phyloP scores from a whole-genome alignment of 129 eudicot species.

The Flaveria robusta region DNA sequence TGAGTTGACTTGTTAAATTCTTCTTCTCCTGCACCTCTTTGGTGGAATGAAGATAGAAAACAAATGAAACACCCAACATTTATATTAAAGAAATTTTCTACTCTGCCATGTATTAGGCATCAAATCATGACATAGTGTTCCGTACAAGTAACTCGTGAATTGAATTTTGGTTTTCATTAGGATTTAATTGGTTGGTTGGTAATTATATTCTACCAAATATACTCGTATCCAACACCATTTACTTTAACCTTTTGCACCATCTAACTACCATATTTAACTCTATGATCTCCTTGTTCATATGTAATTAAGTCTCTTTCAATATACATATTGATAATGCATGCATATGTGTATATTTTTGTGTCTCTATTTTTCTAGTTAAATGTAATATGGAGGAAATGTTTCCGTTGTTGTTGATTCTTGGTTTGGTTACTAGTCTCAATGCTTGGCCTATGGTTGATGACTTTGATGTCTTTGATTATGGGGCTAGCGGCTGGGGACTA shows the following conservation, averaged over 20 bases:
- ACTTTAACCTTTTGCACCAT: conserved; percentile 26
- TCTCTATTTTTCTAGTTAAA: not conserved
- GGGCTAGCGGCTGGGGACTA: conserved; percentile 49
- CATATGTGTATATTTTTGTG: not conserved
- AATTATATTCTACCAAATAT: conserved; percentile 22
- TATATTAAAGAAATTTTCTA: not conserved
- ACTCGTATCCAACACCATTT: conserved; percentile 31
- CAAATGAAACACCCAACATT: not conserved
- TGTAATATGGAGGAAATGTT: conserved; percentile 10
- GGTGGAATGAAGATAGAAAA: not conserved
- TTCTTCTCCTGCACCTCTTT: not conserved
- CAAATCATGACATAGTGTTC: not conserved
- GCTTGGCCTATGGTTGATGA: conserved; percentile 13
- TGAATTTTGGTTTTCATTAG: conserved; percentile 22
- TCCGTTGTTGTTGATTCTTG: conserved; percentile 15
- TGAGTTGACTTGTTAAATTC: conserved; percentile 17
- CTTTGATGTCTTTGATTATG: conserved; percentile 52
- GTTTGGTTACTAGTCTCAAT: conserved; percentile 20
- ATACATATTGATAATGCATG: not conserved
- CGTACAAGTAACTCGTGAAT: conserved; percentile 26
- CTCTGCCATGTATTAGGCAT: conserved; percentile 7
- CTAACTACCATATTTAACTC: conserved; percentile 36
- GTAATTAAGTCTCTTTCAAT: not conserved
- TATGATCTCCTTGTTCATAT: conserved; percentile 22
- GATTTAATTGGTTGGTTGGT: not conserved